phyloP scores from a whole-genome alignment of 2,329 filamentous ascomycete species.

The Exophiala alcalophila region DNA sequence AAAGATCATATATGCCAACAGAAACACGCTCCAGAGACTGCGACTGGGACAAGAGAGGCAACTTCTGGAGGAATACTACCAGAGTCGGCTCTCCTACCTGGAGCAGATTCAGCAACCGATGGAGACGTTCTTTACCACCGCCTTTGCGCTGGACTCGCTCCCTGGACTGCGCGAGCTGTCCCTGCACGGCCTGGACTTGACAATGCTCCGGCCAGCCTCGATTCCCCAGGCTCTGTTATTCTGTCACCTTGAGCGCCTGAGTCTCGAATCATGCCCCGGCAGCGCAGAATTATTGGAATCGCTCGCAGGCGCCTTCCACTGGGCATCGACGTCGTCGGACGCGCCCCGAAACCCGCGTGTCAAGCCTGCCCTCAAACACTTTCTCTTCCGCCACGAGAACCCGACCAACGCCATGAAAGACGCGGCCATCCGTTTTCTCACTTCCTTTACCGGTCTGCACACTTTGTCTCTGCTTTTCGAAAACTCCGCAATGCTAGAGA shows the following conservation, averaged over 20 bases:
- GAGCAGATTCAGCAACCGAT: constrained; percentile 22
- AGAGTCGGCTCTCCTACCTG: constrained; percentile 12
- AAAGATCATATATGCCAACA: constrained; percentile 26
- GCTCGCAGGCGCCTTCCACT: constrained; percentile 24
- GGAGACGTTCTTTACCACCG: constrained; percentile 18
- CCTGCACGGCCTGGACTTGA: constrained; percentile 25
- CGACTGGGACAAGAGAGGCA: constrained; percentile 29
- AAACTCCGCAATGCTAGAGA: constrained; percentile 27
- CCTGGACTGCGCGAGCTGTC: constrained; percentile 24
- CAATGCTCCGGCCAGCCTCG: constrained; percentile 19
- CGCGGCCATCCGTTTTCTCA: constrained; percentile 25
- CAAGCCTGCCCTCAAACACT: constrained; percentile 23
- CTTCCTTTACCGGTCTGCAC: constrained; percentile 28
- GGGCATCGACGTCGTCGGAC: constrained; percentile 18
- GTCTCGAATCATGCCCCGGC: constrained; percentile 28
- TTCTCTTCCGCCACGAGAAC: constrained; percentile 28
- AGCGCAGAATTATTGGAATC: constrained; percentile 24
- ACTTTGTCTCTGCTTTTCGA: constrained; percentile 30
- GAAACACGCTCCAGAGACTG: constrained; percentile 21
- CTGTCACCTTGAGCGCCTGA: constrained; percentile 24
- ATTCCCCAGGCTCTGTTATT: constrained; percentile 23
- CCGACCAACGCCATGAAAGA: constrained; percentile 25
- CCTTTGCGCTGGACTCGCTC: constrained; percentile 20
- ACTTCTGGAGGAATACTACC: constrained; percentile 25
- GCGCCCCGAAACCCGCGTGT: constrained; percentile 19